These are phyloP conservation scores for Annulohypoxylon stygium DNA, from an alignment of 495 filamentous ascomycete genomes.

Conservation along the genomic window DNA sequence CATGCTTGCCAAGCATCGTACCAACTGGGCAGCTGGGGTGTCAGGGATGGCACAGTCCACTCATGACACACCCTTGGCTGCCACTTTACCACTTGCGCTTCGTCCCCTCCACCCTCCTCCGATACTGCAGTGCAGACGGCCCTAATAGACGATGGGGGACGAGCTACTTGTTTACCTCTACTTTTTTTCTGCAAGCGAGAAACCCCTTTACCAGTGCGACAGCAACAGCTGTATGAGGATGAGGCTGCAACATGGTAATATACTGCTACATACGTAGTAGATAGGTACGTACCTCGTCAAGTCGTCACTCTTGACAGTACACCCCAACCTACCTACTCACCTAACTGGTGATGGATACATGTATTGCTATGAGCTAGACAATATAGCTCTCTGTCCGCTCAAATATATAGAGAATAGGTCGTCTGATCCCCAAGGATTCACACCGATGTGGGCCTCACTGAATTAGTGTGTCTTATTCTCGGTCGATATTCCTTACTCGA, in stretches of 20 bases:
- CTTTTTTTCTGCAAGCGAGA: conserved; percentile 25
- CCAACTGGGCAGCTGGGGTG: conserved; percentile 41
- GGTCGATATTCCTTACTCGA: conserved; percentile 31
- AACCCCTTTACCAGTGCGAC: conserved; percentile 18
- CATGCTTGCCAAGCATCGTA: conserved; percentile 40
- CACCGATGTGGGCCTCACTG: conserved; percentile 42
- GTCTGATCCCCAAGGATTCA: conserved; percentile 23
- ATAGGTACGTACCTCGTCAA: too few relatives aligned
- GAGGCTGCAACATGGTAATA: conserved; percentile 35
- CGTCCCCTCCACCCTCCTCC: conserved; percentile 36
- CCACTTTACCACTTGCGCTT: conserved; percentile 29
- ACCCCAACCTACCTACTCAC: conserved; percentile 10
- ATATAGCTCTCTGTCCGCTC: conserved; percentile 17
- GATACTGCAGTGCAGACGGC: conserved; percentile 30
- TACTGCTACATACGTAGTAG: conserved; percentile 22
- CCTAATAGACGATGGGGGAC: conserved; percentile 33
- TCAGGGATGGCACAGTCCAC: conserved; percentile 41
- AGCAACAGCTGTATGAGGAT: conserved; percentile 21
- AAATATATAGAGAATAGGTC: conserved; percentile 15
- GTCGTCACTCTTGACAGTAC: conserved; percentile 17
- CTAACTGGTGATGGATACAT: conserved; percentile 6
- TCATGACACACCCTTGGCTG: conserved; percentile 36
- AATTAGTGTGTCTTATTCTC: conserved; percentile 34
- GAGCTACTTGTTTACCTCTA: conserved; percentile 16
- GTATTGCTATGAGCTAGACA: not conserved